Evolutionary conservation across 768 basidiomycete genomes (phyloP), one percentile per base, ranked within the genome.

Genomic region (Termitomyces sp.): DNA sequence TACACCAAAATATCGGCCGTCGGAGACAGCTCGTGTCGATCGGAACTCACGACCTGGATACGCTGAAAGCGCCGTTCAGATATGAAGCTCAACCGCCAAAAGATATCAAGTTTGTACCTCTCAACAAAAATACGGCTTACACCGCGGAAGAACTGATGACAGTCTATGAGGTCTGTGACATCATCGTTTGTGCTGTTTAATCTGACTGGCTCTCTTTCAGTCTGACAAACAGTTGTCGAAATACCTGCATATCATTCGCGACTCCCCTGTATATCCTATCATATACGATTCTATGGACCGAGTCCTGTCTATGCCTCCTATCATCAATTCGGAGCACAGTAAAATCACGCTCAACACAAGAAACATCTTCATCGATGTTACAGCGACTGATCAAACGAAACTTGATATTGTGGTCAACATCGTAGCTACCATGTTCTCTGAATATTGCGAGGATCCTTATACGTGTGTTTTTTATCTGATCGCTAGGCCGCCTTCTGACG

Each of bases 1-100:
- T 99, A 51, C 97, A 99, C 69, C 90, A 95, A 68, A 99, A 99
- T 72, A 83, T 99, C 34, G 94, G 92, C 67, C 80, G 97, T 57
- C 79, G 89, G 62, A 79, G 97, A 57, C 91, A 90, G 67, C 83
- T 99, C 45, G 97, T 96, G 48, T 85, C 97, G 20, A 97, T 99
- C 62, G 97, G 97, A 56, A 99, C 97, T 2, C 97, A 99, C 64
- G 97, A 99, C 74, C 73, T 99, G 50, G 94, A 98, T 71, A 92
- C 90, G 4, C 74, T 99, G 55, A 79, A 84, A 56, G 79, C 86
- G 5, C 95, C 95, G 9, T 97, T 98, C 83, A 79, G 89, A 68
- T 96, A 91, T 63, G 87, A 90, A 66, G 91, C 90, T 10, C 77
- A 80, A 57, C 74, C 87, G 28, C 95, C 96, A 8, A 86, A 87